Conservation (phyloP, 352 stramenopile genomes). For the Phytophthora hibernalis region DNA sequence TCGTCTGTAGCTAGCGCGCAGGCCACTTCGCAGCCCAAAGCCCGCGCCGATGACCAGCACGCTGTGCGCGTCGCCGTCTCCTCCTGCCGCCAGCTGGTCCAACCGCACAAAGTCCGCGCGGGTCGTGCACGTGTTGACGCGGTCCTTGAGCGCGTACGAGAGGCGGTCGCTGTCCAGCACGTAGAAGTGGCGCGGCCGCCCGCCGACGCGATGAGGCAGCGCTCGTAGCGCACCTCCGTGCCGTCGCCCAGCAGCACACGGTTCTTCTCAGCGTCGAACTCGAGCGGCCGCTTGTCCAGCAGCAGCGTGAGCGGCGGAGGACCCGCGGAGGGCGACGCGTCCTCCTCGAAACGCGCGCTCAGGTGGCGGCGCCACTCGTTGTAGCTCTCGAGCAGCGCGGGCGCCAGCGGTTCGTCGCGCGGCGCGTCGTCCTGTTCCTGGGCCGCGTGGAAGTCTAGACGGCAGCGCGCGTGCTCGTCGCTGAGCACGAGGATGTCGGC, state of each 20-base stretch:
- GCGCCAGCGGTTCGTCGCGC: constrained; percentile 35
- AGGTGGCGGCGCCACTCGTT: constrained; percentile 93
- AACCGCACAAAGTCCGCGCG: constrained; percentile 86
- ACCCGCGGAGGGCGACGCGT: constrained; percentile 31
- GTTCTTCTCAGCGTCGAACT: constrained; percentile 90
- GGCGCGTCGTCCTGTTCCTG: constrained; percentile 7
- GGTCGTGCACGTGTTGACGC: constrained; percentile 88
- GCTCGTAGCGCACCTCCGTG: constrained; percentile 84
- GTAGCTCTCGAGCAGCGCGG: constrained; percentile 85
- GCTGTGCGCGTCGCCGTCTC: constrained; percentile 50
- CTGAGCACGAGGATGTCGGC: constrained; percentile 92
- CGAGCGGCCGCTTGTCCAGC: constrained; percentile 74
- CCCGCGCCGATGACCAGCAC: constrained; percentile 90
- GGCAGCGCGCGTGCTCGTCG: constrained; percentile 74
- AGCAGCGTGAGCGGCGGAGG: constrained; percentile 72
- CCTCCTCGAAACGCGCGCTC: constrained; percentile 78
- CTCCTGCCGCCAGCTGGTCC: constrained; percentile 56
- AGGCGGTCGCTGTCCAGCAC: constrained; percentile 87
- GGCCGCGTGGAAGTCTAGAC: constrained; percentile 49
- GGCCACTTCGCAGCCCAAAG: constrained; percentile 92
- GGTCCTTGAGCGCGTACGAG: constrained; percentile 84
- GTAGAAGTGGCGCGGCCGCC: constrained; percentile 88
- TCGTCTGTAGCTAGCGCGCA: constrained; percentile 73
- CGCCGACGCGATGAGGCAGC: constrained; percentile 88
- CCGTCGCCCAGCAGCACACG: constrained; percentile 82